Evolutionary conservation across 768 basidiomycete species (phyloP).

Genomic region (Rhodotorula diobovata): DNA sequence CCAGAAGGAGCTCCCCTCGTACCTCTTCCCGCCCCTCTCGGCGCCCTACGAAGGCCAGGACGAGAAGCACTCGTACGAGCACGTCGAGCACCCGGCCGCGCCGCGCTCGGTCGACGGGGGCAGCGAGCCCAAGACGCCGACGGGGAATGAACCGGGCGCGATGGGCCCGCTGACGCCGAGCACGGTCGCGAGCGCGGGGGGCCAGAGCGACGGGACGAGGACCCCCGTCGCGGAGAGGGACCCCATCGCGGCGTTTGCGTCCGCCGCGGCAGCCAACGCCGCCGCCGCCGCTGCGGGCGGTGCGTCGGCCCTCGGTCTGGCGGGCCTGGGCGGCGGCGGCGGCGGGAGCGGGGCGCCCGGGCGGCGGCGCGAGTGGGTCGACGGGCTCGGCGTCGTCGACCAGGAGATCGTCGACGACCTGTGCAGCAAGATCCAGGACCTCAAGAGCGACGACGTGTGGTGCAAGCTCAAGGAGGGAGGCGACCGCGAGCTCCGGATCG

Average conservation of each 20-base stretch:
- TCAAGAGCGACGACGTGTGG: constrained; percentile 81
- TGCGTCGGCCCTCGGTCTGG: too few species aligned
- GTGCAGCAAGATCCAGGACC: constrained; percentile 63
- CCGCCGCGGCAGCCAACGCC: not conserved
- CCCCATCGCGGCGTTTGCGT: too few species aligned
- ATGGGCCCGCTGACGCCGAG: constrained; percentile 19
- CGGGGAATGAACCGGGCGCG: not conserved
- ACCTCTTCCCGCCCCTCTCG: constrained; percentile 58
- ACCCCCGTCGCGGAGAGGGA: not conserved
- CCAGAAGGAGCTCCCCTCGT: constrained; percentile 73
- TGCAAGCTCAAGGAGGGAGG: constrained; percentile 68
- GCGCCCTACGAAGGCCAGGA: constrained; percentile 55
- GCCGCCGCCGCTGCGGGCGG: not conserved
- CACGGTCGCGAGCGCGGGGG: not conserved
- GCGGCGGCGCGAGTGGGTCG: constrained; percentile 45
- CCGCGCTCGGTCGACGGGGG: constrained; percentile 17
- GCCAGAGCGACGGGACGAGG: constrained; percentile 1
- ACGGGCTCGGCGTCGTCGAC: constrained; percentile 81
- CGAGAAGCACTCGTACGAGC: constrained; percentile 23
- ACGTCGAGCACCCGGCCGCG: constrained; percentile 1
- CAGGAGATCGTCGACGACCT: constrained; percentile 85
- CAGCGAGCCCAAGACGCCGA: constrained; percentile 3
- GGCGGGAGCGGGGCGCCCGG: not conserved
- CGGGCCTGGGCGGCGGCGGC: too few species aligned
- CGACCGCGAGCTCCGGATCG: constrained; percentile 92